These are phyloP conservation scores for Chalciporus chontae DNA, from an alignment of 768 basidiomycete species.

Conservation along the genomic window DNA sequence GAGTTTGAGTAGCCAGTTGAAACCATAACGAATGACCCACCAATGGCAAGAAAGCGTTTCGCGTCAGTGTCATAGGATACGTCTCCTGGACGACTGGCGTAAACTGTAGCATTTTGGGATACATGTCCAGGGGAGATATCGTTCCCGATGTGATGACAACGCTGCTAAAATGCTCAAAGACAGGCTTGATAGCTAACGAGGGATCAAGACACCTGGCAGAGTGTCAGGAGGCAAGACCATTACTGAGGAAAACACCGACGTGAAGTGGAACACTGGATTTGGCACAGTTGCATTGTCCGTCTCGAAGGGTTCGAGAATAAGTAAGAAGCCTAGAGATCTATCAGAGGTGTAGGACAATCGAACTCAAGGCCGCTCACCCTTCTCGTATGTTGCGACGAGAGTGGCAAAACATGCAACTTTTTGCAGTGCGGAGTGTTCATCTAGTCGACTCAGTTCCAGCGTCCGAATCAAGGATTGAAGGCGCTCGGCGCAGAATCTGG, in stretches of 20 bases:
- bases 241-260: slow-evolving; percentile 45
- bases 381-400: slow-evolving; percentile 96
- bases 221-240: slow-evolving; percentile 7
- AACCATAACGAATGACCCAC: slow-evolving; percentile 41
- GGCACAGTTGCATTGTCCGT: slow-evolving; percentile 98
- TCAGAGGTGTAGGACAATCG: not conserved
- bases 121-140: slow-evolving; percentile 98
- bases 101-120: slow-evolving; percentile 99
- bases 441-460: slow-evolving; percentile 80
- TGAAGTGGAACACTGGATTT: slow-evolving; percentile 97
- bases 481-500: slow-evolving; percentile 94
- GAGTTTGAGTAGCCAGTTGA: not conserved
- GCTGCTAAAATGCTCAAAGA: slow-evolving; percentile 96
- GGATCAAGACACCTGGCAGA: slow-evolving; percentile 86
- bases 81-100: slow-evolving; percentile 95
- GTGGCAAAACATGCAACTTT: slow-evolving; percentile 97
- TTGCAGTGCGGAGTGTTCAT: slow-evolving; percentile 89
- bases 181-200: slow-evolving; percentile 93
- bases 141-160: slow-evolving; percentile 99
- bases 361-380: slow-evolving; percentile 50
- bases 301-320: slow-evolving; percentile 97
- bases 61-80: slow-evolving; percentile 95
- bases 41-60: slow-evolving; percentile 94
- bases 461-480: slow-evolving; percentile 92
- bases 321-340: slow-evolving; percentile 69